A percentile compares a stretch with the other conserved stretches of the same genome.
Evolutionary conservation across 768 basidiomycete genomes (phyloP).

Genomic region (Collybia sordida): DNA sequence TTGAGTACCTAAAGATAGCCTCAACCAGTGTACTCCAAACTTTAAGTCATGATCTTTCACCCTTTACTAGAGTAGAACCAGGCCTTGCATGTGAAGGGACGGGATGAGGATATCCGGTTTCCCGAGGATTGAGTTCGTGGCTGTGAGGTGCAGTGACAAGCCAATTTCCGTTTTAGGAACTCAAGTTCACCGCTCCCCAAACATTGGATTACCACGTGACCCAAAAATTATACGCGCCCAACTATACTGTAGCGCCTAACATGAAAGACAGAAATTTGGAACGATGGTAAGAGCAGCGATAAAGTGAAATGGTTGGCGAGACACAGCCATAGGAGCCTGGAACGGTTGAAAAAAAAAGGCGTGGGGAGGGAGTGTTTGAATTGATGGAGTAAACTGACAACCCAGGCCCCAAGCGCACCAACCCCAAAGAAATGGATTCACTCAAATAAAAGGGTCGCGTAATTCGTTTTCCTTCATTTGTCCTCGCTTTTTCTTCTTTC

Average conservation of each 20-base stretch:
- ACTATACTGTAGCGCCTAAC: too few species aligned
- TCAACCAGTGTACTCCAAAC: too few species aligned
- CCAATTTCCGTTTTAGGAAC: background rate
- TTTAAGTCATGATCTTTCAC: too few species aligned
- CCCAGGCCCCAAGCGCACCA: constrained; percentile 7
- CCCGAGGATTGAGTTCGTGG: too few species aligned
- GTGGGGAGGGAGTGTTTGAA: constrained; percentile 1
- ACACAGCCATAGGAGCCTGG: background rate
- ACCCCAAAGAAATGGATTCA: constrained; percentile 18
- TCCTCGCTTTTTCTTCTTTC: background rate
- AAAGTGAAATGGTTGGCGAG: background rate
- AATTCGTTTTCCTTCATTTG: constrained; percentile 4
- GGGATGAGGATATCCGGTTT: too few species aligned
- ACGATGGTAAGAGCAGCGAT: background rate
- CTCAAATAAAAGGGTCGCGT: constrained; percentile 15
- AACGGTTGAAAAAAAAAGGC: background rate
- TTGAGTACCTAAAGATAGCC: too few species aligned
- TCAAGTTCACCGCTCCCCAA: constrained; percentile 5
- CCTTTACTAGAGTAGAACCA: too few species aligned
- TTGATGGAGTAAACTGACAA: constrained; percentile 3
- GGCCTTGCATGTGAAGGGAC: too few species aligned
- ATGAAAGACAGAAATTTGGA: background rate
- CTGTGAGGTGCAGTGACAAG: too few species aligned
- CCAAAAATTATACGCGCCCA: background rate
- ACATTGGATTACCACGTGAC: constrained; percentile 4